These are phyloP conservation scores for Beauveria varroae DNA, from an alignment of 2,329 filamentous ascomycete genomes.

Conservation along the genomic window DNA sequence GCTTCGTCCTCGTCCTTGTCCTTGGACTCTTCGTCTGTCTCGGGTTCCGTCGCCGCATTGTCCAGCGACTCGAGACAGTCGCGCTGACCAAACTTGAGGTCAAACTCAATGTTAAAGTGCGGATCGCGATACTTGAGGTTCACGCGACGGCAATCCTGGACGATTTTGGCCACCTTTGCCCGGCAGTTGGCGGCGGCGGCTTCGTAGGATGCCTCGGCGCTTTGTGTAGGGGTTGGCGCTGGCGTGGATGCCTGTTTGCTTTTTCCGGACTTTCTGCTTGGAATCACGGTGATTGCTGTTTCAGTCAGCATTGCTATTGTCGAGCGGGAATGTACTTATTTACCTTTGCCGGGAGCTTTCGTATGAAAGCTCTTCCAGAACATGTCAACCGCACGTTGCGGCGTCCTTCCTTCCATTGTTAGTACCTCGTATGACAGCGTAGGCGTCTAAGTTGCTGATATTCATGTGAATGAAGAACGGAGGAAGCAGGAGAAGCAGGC, in stretches of 20 bases:
- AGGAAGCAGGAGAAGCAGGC: too few relatives aligned
- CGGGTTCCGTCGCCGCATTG: constrained; percentile 21
- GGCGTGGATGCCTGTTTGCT: constrained; percentile 40
- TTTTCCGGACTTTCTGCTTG: neutral
- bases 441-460: too few relatives aligned
- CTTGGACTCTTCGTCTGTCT: neutral
- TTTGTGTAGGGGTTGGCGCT: constrained; percentile 33
- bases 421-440: too few relatives aligned
- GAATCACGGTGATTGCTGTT: constrained; percentile 1
- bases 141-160: constrained; percentile 60
- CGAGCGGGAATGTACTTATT: neutral
- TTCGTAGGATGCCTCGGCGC: constrained; percentile 55
- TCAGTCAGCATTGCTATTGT: neutral
- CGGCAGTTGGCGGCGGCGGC: constrained; percentile 63
- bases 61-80: constrained; percentile 42
- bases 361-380: constrained; percentile 10
- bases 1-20: too few relatives aligned
- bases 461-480: too few relatives aligned
- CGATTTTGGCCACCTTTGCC: constrained; percentile 54
- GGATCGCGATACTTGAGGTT: constrained; percentile 83
- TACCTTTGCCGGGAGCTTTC: constrained; percentile 9
- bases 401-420: constrained; percentile 3
- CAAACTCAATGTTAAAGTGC: constrained; percentile 79
- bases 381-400: constrained; percentile 1
- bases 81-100: constrained; percentile 53